A percentile compares a stretch with the other conserved stretches of the same genome.
Evolutionary conservation across 495 filamentous ascomycete genomes (phyloP).

Genomic region (Annulohypoxylon stygium): DNA sequence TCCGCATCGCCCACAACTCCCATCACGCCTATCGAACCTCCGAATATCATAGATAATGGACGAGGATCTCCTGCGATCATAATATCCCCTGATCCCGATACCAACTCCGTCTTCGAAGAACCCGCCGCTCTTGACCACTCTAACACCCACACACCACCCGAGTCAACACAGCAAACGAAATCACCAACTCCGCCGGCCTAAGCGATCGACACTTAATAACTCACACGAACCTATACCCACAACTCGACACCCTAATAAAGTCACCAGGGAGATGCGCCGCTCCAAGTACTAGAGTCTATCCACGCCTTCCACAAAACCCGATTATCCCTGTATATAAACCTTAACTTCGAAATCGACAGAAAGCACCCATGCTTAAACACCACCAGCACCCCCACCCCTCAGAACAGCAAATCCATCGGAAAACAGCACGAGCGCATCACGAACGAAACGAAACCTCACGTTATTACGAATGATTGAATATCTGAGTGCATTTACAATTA

Average conservation of each 20-base stretch:
- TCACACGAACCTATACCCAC: neutral
- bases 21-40: neutral
- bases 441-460: neutral
- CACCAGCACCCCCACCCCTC: too few relatives aligned
- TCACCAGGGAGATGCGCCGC: too few relatives aligned
- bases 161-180: slow-evolving; percentile 1
- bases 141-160: neutral
- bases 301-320: neutral
- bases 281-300: too few relatives aligned
- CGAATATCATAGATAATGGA: slow-evolving; percentile 3
- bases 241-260: neutral
- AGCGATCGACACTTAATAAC: neutral
- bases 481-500: neutral
- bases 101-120: slow-evolving; percentile 16
- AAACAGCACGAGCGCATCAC: neutral
- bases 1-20: neutral
- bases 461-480: neutral
- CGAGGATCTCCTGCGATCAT: slow-evolving; percentile 39
- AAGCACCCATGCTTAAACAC: too few relatives aligned
- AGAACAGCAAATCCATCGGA: neutral
- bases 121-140: neutral
- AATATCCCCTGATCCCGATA: slow-evolving; percentile 36
- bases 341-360: neutral
- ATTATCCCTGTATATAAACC: neutral
- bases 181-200: slow-evolving; percentile 1